phyloP scores from a whole-genome alignment of 2,329 filamentous ascomycete genomes.

The Paecilomyces fulvus region DNA sequence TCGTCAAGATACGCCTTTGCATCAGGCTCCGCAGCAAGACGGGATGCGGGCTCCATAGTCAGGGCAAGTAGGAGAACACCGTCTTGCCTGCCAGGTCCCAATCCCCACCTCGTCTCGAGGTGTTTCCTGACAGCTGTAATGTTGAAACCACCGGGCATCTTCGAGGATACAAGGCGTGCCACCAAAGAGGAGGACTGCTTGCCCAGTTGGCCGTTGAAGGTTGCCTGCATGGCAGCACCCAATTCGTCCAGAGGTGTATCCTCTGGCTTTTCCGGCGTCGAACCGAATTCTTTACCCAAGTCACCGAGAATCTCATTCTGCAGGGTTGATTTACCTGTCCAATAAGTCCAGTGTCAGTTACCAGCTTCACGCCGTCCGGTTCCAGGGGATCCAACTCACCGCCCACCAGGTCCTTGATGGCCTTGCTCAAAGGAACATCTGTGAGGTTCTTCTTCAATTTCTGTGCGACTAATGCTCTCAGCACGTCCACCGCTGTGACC shows the following conservation, averaged over 20 bases:
- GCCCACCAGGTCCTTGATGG: slow-evolving; percentile 96
- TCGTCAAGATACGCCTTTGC: slow-evolving; percentile 89
- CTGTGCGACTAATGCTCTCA: slow-evolving; percentile 83
- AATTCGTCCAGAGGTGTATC: slow-evolving; percentile 94
- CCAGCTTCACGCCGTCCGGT: not conserved
- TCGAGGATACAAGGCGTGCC: slow-evolving; percentile 90
- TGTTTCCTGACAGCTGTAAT: slow-evolving; percentile 95
- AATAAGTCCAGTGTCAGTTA: slow-evolving; percentile 5
- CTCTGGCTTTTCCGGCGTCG: slow-evolving; percentile 96
- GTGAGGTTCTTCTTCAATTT: slow-evolving; percentile 91
- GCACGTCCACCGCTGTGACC: slow-evolving; percentile 79
- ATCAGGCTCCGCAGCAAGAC: slow-evolving; percentile 80
- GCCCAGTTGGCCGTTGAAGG: slow-evolving; percentile 97
- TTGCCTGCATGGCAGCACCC: slow-evolving; percentile 89
- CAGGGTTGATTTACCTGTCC: slow-evolving; percentile 84
- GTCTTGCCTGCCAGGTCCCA: slow-evolving; percentile 80
- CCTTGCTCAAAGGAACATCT: slow-evolving; percentile 88
- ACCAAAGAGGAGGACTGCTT: slow-evolving; percentile 93
- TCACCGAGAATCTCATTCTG: slow-evolving; percentile 99
- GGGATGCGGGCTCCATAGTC: slow-evolving; percentile 83
- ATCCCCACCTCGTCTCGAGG: slow-evolving; percentile 85
- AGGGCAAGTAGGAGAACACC: slow-evolving; percentile 79
- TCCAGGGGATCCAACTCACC: slow-evolving; percentile 51
- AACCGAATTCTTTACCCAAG: slow-evolving; percentile 95
- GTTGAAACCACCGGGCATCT: slow-evolving; percentile 99